These are phyloP conservation scores for Talaromyces sp. DNA, from an alignment of 2,329 filamentous ascomycete species.

Conservation along the genomic window DNA sequence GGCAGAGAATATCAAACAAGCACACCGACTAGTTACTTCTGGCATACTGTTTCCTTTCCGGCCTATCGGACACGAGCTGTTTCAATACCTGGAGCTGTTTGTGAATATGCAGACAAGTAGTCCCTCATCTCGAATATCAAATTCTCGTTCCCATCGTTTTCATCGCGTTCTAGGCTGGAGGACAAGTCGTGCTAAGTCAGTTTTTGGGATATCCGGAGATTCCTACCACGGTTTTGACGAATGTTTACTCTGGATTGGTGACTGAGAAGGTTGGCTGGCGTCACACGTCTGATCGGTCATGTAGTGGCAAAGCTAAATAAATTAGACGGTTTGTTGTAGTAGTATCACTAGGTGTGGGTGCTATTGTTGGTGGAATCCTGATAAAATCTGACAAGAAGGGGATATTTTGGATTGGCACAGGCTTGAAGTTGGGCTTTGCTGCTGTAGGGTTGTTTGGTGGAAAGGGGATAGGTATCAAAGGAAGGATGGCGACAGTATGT, in stretches of 20 bases:
- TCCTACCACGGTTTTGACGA: conserved; percentile 27
- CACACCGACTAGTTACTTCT: conserved; percentile 8
- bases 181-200: conserved; percentile 25
- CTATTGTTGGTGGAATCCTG: neutral
- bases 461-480: neutral
- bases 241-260: conserved; percentile 24
- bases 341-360: neutral
- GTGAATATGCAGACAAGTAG: conserved; percentile 15
- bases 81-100: conserved; percentile 29
- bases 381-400: neutral
- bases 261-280: conserved; percentile 19
- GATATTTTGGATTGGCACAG: neutral
- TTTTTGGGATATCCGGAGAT: conserved; percentile 23
- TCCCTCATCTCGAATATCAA: neutral
- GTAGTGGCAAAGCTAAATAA: neutral
- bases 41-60: conserved; percentile 25
- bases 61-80: conserved; percentile 25
- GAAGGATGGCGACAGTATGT: neutral
- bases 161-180: conserved; percentile 7
- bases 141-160: neutral
- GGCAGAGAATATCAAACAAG: neutral
- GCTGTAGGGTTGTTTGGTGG: conserved; percentile 3
- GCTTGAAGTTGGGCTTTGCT: conserved; percentile 20
- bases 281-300: neutral
- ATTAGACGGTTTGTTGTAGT: neutral